Percentiles rank a stretch among this genome's conserved stretches.
Conservation (phyloP, 495 filamentous ascomycete genomes). For the Glonium stellatum region DNA sequence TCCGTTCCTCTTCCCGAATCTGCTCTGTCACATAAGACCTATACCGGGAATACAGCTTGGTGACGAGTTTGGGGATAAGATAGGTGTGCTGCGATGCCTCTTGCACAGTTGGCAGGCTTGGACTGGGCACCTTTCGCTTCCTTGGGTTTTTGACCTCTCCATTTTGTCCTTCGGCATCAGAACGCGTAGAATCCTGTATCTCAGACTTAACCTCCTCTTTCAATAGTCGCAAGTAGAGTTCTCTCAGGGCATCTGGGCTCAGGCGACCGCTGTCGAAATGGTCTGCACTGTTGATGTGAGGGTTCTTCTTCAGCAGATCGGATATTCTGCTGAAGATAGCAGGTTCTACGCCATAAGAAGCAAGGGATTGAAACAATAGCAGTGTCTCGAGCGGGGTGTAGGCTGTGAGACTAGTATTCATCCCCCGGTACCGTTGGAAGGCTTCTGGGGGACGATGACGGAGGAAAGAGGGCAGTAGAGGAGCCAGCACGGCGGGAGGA, state of each 20-base stretch:
- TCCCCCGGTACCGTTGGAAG: constrained; percentile 26
- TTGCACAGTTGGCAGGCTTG: constrained; percentile 53
- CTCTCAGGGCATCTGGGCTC: constrained; percentile 67
- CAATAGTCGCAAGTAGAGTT: constrained; percentile 67
- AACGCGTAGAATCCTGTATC: constrained; percentile 6
- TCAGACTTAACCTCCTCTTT: constrained; percentile 58
- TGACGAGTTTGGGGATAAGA: constrained; percentile 60
- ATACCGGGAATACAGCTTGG: constrained; percentile 68
- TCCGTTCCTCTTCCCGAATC: constrained; percentile 68
- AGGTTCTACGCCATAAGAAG: constrained; percentile 55
- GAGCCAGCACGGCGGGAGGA: constrained; percentile 24
- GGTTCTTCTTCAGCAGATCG: constrained; percentile 61
- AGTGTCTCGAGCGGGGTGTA: constrained; percentile 86
- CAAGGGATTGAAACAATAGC: constrained; percentile 80
- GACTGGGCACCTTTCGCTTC: constrained; percentile 67
- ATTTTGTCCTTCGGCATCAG: constrained; percentile 25
- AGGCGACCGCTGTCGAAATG: constrained; percentile 67
- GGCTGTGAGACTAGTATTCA: constrained; percentile 42
- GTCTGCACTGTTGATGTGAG: constrained; percentile 57
- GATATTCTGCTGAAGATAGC: constrained; percentile 67
- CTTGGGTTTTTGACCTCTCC: constrained; percentile 42
- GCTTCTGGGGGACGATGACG: constrained; percentile 21
- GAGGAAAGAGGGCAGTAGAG: constrained; percentile 15
- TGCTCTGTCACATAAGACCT: constrained; percentile 56
- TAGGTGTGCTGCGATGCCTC: constrained; percentile 58